Conservation (phyloP, 2,329 filamentous ascomycete genomes). For the Aspergillus fijiensis region DNA sequence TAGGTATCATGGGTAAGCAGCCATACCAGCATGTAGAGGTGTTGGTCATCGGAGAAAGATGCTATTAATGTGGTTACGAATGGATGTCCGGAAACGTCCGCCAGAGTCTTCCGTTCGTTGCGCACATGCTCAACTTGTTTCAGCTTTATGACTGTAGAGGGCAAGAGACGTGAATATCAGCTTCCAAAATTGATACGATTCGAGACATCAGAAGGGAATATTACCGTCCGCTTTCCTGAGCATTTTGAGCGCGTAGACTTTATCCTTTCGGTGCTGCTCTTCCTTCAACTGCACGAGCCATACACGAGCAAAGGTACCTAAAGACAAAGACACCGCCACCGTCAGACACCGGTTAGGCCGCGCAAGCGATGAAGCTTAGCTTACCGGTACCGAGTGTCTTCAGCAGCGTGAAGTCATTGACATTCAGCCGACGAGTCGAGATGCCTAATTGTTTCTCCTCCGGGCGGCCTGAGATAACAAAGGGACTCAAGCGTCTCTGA, state of each 20-base stretch:
- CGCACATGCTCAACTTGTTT: constrained; percentile 69
- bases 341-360: constrained; percentile 15
- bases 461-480: constrained; percentile 39
- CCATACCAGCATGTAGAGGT: constrained; percentile 54
- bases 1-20: neutral
- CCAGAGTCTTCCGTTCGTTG: constrained; percentile 64
- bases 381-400: constrained; percentile 52
- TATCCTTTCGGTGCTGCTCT: constrained; percentile 33
- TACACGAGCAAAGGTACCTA: constrained; percentile 53
- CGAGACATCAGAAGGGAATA: neutral
- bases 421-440: constrained; percentile 37
- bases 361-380: constrained; percentile 15
- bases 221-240: constrained; percentile 52
- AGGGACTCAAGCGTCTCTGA: constrained; percentile 36
- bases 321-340: constrained; percentile 12
- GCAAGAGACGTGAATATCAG: constrained; percentile 2
- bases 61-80: constrained; percentile 66
- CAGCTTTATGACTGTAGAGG: constrained; percentile 52
- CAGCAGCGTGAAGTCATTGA: constrained; percentile 49
- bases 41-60: constrained; percentile 63
- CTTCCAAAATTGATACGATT: neutral
- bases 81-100: constrained; percentile 62
- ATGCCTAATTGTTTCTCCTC: constrained; percentile 41
- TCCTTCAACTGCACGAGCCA: constrained; percentile 49
- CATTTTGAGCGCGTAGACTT: constrained; percentile 52